Base-by-base conservation (phyloP, 2,329 filamentous ascomycete species). In the Cercospora berteroae region DNA sequence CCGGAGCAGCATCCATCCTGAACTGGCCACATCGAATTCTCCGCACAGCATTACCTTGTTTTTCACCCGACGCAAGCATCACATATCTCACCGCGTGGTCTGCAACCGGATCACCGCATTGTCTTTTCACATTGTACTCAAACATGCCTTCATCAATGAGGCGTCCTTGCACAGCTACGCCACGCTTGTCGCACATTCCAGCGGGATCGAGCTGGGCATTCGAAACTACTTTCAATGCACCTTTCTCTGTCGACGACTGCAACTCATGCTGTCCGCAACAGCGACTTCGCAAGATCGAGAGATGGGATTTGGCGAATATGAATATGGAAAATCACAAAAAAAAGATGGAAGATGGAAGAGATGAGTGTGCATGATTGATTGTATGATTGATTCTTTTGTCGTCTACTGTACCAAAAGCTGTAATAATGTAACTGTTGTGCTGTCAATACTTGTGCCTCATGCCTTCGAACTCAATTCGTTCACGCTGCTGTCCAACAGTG, bases 351-450 rank as follows among this genome's bases (percentile, higher is more conserved):
- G 7, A 64, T 25, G 6, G n/a, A 39, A 13, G 61, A 64, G 61
- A 64, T 64, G 61, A 20, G 23, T 48, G 61, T 48, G 61, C 52
- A 64, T 58, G 61, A 48, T 27, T 64, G 50, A 39, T 18, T 63
- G 29, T 23, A 25, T 63, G 60, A 55, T 63, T 63, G 44, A 56
- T 36, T 39, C n/a, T 56, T 64, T 64, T 64, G 61, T 57, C 31
- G 61, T 64, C n/a, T 31, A 64, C 50, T 64, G 61, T 64, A 64
- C 61, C 50, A 57, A 57, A 52, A 64, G 36, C 23, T 64, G 52
- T 64, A 64, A 64, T 64, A 58, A 64, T 64, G 55, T 58, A 58
- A 58, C 8, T 58, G 55, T 58, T 58, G 55, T 58, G 55, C 55
- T 58, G n/a, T 20, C 31, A 31, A 20, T 20, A 20, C 29, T 58